Percentiles rank a stretch among this genome's conserved stretches.
These are phyloP conservation scores for Monosporascus sp. DNA, from an alignment of 2,329 filamentous ascomycete species.

Conservation along the genomic window DNA sequence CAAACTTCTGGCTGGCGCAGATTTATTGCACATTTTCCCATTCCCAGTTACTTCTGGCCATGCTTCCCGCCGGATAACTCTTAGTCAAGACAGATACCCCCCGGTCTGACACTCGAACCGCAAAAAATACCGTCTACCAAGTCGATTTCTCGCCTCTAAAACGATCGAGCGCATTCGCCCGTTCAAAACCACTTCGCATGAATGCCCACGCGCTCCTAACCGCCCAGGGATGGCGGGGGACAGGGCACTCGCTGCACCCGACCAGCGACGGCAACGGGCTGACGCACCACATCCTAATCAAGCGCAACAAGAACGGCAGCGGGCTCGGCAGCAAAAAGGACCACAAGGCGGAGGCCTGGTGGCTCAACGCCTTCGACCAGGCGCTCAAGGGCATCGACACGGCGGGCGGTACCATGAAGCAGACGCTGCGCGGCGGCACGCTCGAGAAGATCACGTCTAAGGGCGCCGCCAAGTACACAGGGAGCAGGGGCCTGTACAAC, in stretches of 20 bases:
- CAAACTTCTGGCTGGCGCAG: no score
- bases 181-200: constrained; percentile 45
- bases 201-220: constrained; percentile 78
- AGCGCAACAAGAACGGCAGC: constrained; percentile 73
- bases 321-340: constrained; percentile 75
- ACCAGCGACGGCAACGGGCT: constrained; percentile 69
- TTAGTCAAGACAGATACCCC: no score
- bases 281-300: constrained; percentile 74
- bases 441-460: constrained; percentile 46
- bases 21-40: no score
- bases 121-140: no score
- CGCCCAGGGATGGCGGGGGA: constrained; percentile 84
- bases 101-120: no score
- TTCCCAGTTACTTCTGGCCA: no score
- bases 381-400: constrained; percentile 75
- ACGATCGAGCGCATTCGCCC: not conserved
- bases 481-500: constrained; percentile 64
- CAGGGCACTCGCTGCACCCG: constrained; percentile 81
- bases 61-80: no score
- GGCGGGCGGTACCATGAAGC: constrained; percentile 48
- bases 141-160: no score
- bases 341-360: constrained; percentile 81
- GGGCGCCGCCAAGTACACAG: constrained; percentile 52
- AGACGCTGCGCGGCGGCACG: constrained; percentile 50
- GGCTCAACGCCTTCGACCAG: constrained; percentile 90